Evolutionary conservation across 2,329 filamentous ascomycete genomes (phyloP).

Genomic region (Fusarium multiceps): DNA sequence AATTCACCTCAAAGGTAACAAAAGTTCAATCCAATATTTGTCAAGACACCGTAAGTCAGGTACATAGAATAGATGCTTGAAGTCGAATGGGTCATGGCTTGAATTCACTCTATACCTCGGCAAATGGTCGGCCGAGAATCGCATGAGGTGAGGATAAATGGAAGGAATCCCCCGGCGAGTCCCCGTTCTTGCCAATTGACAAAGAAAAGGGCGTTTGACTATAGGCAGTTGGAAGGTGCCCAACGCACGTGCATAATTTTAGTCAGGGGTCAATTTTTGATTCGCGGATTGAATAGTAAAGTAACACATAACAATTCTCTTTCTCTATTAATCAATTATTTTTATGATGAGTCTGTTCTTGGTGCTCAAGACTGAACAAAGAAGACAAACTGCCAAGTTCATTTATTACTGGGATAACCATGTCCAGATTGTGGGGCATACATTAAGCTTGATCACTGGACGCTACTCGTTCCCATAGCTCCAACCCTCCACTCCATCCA

Average conservation of each 20-base stretch:
- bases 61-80: background rate
- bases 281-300: background rate
- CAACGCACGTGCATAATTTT: slow-evolving; percentile 6
- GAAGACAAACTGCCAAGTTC: slow-evolving; percentile 5
- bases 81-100: background rate
- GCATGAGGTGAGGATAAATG: slow-evolving; percentile 27
- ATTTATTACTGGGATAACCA: slow-evolving; percentile 1
- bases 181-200: slow-evolving; percentile 16
- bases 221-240: background rate
- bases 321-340: background rate
- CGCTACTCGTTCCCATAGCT: background rate
- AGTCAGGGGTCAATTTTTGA: background rate
- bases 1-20: background rate
- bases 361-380: slow-evolving; percentile 16
- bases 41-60: background rate
- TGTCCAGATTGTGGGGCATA: background rate
- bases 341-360: slow-evolving; percentile 2
- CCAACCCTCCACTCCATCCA: background rate
- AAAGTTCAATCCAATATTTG: background rate
- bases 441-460: slow-evolving; percentile 12
- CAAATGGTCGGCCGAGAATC: slow-evolving; percentile 34
- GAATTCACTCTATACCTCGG: slow-evolving; percentile 20
- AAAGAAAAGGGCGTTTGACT: slow-evolving; percentile 30
- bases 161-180: background rate
- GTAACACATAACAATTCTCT: background rate